These are phyloP conservation scores for Diaporthe ilicicola DNA, from an alignment of 2,329 filamentous ascomycete genomes.

Conservation along the genomic window DNA sequence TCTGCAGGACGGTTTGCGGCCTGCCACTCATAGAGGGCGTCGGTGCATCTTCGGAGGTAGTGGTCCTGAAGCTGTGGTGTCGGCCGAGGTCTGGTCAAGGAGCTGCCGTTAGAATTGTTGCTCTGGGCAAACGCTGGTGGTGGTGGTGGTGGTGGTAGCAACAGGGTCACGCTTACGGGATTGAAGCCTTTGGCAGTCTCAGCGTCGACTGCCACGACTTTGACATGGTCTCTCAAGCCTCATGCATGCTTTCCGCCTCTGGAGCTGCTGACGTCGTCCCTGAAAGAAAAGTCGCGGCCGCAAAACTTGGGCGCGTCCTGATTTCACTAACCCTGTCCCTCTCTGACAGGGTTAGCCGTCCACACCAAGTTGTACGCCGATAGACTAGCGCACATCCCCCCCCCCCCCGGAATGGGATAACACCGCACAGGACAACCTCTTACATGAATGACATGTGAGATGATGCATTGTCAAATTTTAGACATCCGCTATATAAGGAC, in stretches of 20 bases:
- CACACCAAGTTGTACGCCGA: too few relatives aligned
- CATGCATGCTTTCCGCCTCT: constrained; percentile 13
- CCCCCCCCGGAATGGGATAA: too few relatives aligned
- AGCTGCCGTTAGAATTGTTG: constrained; percentile 34
- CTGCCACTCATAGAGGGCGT: constrained; percentile 93
- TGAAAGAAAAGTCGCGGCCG: constrained; percentile 1
- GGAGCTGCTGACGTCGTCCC: neutral
- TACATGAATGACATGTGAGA: too few relatives aligned
- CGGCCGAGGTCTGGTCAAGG: constrained; percentile 57
- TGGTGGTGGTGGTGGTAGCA: neutral
- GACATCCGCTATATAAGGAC: too few relatives aligned
- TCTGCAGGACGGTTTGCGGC: constrained; percentile 59
- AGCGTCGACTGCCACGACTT: constrained; percentile 79
- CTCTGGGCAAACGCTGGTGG: neutral
- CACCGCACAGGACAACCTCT: too few relatives aligned
- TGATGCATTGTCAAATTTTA: too few relatives aligned
- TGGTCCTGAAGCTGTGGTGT: constrained; percentile 56
- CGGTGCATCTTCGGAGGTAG: constrained; percentile 80
- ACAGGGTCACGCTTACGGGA: constrained; percentile 63
- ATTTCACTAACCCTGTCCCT: neutral
- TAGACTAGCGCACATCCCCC: too few relatives aligned
- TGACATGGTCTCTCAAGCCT: constrained; percentile 44
- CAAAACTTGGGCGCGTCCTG: constrained; percentile 17
- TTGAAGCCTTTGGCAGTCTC: constrained; percentile 77
- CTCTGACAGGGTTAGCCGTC: neutral